A percentile compares a stretch with the other conserved stretches of the same genome.
These are phyloP conservation scores for Rhododendron henanense DNA, from an alignment of 148 eudicot genomes.

Conservation along the genomic window DNA sequence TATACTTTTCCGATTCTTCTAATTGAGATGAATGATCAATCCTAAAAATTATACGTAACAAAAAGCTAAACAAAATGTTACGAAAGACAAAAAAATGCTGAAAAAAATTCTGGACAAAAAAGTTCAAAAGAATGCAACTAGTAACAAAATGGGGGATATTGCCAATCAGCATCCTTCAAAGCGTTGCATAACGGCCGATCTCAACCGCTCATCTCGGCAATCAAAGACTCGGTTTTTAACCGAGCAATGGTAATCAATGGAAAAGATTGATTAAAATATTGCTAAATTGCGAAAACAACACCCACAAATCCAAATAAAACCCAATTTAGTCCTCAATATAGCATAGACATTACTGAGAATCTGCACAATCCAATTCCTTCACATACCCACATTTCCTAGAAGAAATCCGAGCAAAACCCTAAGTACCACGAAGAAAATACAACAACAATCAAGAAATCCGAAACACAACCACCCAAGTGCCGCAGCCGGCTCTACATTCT, in stretches of 20 bases:
- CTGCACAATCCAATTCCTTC: not conserved
- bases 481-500: not conserved
- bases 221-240: accelerated
- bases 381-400: not conserved
- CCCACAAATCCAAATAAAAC: not conserved
- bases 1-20: too few relatives aligned
- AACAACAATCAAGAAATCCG: not conserved
- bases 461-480: too few relatives aligned
- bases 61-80: too few relatives aligned
- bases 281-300: not conserved
- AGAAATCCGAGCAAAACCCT: not conserved
- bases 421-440: not conserved
- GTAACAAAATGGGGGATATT: too few relatives aligned
- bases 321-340: not conserved
- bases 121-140: too few relatives aligned
- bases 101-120: too few relatives aligned
- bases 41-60: too few relatives aligned
- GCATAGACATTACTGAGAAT: not conserved
- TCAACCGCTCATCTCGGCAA: too few relatives aligned
- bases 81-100: too few relatives aligned
- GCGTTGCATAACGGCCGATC: accelerated
- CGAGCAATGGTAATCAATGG: too few relatives aligned
- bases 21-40: too few relatives aligned
- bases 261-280: not conserved
- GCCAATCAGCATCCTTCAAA: too few relatives aligned